phyloP scores from a whole-genome alignment of 129 eudicot species.

The carrot (Daucus carota) region DH1_v3.0 NC_030385.2:30555001-30555500 shows the following conservation, averaged over 20 bases:
- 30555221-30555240: conserved; percentile 33
- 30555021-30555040: conserved; percentile 75
- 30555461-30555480: conserved; percentile 53
- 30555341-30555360: conserved; percentile 22
- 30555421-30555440: conserved; percentile 57
- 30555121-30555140: conserved; percentile 40
- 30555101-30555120: conserved; percentile 36
- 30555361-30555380: neutral
- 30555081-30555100: conserved; percentile 36
- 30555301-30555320: conserved; percentile 80
- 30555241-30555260: conserved; percentile 38
- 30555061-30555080: conserved; percentile 51
- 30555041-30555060: conserved; percentile 60
- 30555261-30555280: conserved; percentile 14
- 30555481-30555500: conserved; percentile 38
- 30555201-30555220: conserved; percentile 19
- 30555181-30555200: conserved; percentile 14
- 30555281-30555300: conserved; percentile 42
- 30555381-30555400: conserved; percentile 7
- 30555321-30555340: conserved; percentile 65
- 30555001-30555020: conserved; percentile 65
- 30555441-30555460: conserved; percentile 74
- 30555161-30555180: conserved; percentile 27
- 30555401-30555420: conserved; percentile 26
- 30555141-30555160: conserved; percentile 37